Conservation (phyloP, 805 yeast genomes). For the Maudiozyma saulgeensis region DNA sequence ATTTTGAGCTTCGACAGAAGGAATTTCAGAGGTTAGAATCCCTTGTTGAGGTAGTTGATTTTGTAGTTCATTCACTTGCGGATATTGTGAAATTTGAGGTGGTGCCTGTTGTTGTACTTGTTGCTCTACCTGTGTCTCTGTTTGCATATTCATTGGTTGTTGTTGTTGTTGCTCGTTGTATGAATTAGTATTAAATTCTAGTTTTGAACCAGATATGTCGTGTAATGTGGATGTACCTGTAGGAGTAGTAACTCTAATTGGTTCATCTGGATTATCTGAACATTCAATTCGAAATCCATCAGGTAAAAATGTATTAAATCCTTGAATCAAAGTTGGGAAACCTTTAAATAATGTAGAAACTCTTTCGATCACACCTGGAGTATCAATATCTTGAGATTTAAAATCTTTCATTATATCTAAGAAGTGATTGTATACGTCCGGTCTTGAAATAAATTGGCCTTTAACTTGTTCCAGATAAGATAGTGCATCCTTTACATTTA, state of each 20-base stretch:
- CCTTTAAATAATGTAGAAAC: slow-evolving; percentile 88
- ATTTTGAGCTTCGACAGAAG: slow-evolving; percentile 3
- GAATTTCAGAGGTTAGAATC: background rate
- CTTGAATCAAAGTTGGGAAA: slow-evolving; percentile 88
- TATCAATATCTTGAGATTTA: slow-evolving; percentile 89
- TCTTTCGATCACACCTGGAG: slow-evolving; percentile 96
- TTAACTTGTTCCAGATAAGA: slow-evolving; percentile 94
- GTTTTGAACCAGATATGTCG: background rate
- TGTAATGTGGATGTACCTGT: slow-evolving; percentile 49
- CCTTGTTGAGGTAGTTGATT: slow-evolving; percentile 11
- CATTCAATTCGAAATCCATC: slow-evolving; percentile 94
- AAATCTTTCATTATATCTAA: slow-evolving; percentile 98
- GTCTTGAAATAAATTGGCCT: slow-evolving; percentile 80
- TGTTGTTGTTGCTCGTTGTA: background rate
- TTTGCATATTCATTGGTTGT: slow-evolving; percentile 2
- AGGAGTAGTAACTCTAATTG: slow-evolving; percentile 92
- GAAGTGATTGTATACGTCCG: slow-evolving; percentile 92
- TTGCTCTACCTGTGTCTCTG: background rate
- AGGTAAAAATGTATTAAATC: slow-evolving; percentile 94
- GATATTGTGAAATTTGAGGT: slow-evolving; percentile 4
- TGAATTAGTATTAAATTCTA: background rate
- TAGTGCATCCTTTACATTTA: slow-evolving; percentile 92
- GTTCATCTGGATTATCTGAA: slow-evolving; percentile 79
- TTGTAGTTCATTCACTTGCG: slow-evolving; percentile 5
- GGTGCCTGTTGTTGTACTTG: slow-evolving; percentile 1